Evolutionary conservation across 495 filamentous ascomycete genomes (phyloP).

Genomic region (Mytilinidion resinicola): DNA sequence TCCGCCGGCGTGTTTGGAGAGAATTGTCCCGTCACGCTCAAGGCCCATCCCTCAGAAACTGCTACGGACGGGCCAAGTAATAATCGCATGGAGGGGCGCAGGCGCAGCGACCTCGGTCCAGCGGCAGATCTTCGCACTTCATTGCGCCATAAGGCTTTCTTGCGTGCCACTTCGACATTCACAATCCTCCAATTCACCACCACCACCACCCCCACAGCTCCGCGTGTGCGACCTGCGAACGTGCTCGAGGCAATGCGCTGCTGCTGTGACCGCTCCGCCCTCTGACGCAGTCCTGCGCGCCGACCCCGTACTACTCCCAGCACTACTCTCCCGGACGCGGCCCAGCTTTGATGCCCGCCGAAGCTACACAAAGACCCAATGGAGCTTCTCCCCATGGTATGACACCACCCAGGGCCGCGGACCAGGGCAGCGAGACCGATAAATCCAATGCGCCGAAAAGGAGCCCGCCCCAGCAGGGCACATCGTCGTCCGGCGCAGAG

Average conservation of each 20-base stretch:
- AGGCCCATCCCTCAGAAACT: too few relatives aligned
- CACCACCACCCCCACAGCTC: too few relatives aligned
- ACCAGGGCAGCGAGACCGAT: conserved; percentile 17
- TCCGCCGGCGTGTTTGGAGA: too few relatives aligned
- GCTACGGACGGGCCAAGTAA: too few relatives aligned
- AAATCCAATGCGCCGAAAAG: conserved; percentile 19
- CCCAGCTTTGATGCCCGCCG: conserved; percentile 23
- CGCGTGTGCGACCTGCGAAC: conserved; percentile 17
- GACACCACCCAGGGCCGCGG: conserved; percentile 20
- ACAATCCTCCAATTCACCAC: conserved; percentile 9
- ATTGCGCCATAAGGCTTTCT: conserved; percentile 3
- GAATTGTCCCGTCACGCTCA: too few relatives aligned
- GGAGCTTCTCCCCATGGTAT: conserved; percentile 17
- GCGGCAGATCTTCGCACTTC: not conserved
- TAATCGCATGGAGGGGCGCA: too few relatives aligned
- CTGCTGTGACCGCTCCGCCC: not conserved
- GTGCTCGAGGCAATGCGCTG: conserved; percentile 13
- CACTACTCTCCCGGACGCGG: conserved; percentile 13
- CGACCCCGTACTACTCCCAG: conserved; percentile 11
- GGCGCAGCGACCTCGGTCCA: too few relatives aligned
- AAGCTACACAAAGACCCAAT: conserved; percentile 25
- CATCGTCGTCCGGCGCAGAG: conserved; percentile 19
- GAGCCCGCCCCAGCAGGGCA: conserved; percentile 10
- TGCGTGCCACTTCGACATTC: conserved; percentile 17
- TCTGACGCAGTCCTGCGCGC: not conserved